Evolutionary conservation across 352 stramenopile species (phyloP), one percentile per base, ranked within the genome.

Genomic region (Phytophthora kernoviae): DNA sequence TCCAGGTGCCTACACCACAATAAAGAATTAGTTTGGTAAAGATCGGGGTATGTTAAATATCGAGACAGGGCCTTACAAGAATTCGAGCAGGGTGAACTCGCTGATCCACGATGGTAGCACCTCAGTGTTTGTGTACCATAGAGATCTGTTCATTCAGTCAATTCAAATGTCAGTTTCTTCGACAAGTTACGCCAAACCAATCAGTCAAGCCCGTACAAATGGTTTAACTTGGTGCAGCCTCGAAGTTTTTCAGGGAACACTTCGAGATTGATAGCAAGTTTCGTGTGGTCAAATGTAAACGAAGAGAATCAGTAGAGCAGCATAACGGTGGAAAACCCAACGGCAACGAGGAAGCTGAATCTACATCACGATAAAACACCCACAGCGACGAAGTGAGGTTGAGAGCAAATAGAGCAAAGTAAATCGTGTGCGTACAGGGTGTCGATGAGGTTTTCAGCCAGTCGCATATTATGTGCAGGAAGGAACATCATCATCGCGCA

Each of bases 91-190:
- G 1, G 54, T 63, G 32, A 78, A 62, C 3, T 74, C 47, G 8
- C 49, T 74, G 26, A 52, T 51, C 70, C 73, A 78, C 0, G 33
- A n/a, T 14, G 73, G 67, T 4, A 83, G 14, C 5, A 32, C 54
- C 9, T 45, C 17, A 0, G 58, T 83, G 36, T 78, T 49, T 0
- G 70, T 70, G 52, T 83, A 76, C 8, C 67, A 50, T 1, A 83
- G 43, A 0, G 74, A 68, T 17, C 70, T 61, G 40, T 18, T 22
- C 40, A 46, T 24, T 27, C 37, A 17, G n/a, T 21, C 5, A 37
- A 24, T 14, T 18, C n/a, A 22, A 4, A 11, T 43, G 12, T 43
- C 21, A 17, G 10, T 43, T 4, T 11, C 17, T 24, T 5, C 21
- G 37, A 33, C 33, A 22, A 43, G 10, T 44, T 36, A 37, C 80